A percentile compares a stretch with the other conserved stretches of the same genome.
Conservation (phyloP, 352 stramenopile species). For the Blastocystis sp. region DNA sequence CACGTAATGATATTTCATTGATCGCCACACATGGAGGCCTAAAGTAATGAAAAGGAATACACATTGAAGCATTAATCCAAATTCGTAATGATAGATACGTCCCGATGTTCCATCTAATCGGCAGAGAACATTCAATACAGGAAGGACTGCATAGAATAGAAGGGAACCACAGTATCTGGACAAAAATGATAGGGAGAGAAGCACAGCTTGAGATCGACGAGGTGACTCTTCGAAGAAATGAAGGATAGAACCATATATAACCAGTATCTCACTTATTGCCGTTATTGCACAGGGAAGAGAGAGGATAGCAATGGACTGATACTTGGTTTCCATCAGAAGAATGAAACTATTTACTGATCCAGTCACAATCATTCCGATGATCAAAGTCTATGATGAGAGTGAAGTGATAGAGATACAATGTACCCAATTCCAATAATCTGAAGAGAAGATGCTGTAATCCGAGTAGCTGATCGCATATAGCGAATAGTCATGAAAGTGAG, state of each 20-base stretch:
- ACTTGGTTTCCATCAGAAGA: background rate
- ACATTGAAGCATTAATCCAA: slow-evolving; percentile 8
- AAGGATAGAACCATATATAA: background rate
- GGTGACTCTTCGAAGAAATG: slow-evolving; percentile 52
- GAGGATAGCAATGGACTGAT: background rate
- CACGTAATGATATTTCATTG: slow-evolving; percentile 18
- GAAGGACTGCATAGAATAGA: slow-evolving; percentile 37
- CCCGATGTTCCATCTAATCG: background rate
- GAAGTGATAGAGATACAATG: background rate
- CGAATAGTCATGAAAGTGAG: background rate
- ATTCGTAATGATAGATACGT: slow-evolving; percentile 39
- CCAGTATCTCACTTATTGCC: background rate
- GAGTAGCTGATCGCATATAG: background rate
- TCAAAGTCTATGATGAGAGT: background rate
- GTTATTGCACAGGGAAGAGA: background rate
- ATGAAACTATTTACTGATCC: background rate
- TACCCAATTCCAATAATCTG: slow-evolving; percentile 35
- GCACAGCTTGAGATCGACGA: slow-evolving; percentile 20
- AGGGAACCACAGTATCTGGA: slow-evolving; percentile 43
- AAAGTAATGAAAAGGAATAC: background rate
- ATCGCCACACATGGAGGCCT: background rate
- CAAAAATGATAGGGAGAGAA: slow-evolving; percentile 27
- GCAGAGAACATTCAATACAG: slow-evolving; percentile 8
- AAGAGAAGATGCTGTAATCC: background rate
- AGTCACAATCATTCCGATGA: background rate